phyloP scores from a whole-genome alignment of 2,329 filamentous ascomycete species.

The Diaporthe ilicicola region DNA sequence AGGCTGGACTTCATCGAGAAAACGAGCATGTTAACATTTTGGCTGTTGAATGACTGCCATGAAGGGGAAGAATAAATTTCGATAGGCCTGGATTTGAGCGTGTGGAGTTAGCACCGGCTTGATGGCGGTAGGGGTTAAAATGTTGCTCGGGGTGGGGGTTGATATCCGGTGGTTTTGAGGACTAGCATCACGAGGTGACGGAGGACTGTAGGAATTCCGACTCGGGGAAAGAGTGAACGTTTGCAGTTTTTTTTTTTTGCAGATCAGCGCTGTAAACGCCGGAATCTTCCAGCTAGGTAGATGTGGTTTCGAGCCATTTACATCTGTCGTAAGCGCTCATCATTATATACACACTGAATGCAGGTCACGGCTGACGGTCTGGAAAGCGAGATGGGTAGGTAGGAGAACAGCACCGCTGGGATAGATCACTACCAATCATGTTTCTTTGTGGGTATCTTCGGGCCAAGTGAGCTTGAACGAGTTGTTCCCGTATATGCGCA shows the following conservation, averaged over 20 bases:
- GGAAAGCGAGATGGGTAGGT: too few species aligned
- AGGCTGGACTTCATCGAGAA: background rate
- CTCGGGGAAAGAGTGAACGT: background rate
- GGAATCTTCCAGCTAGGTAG: background rate
- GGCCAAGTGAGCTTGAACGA: background rate
- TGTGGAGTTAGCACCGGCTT: background rate
- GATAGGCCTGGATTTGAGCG: background rate
- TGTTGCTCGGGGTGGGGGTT: too few species aligned
- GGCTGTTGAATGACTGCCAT: background rate
- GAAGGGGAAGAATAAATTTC: background rate
- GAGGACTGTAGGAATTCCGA: background rate
- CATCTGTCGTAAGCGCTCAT: background rate
- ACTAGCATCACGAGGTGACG: background rate
- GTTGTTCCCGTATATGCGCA: background rate
- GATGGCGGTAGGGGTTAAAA: background rate
- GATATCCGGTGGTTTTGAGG: background rate
- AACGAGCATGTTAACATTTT: background rate
- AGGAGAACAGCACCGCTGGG: background rate
- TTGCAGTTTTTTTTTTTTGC: background rate
- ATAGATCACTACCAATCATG: background rate
- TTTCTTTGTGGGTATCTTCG: conserved; percentile 10
- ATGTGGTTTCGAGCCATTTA: background rate
- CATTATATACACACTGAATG: too few species aligned
- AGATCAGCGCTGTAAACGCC: background rate
- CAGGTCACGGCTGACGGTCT: background rate